These are phyloP conservation scores for Pyrus communis DNA, from an alignment of 306 rosid species.

Conservation along the genomic window DNA sequence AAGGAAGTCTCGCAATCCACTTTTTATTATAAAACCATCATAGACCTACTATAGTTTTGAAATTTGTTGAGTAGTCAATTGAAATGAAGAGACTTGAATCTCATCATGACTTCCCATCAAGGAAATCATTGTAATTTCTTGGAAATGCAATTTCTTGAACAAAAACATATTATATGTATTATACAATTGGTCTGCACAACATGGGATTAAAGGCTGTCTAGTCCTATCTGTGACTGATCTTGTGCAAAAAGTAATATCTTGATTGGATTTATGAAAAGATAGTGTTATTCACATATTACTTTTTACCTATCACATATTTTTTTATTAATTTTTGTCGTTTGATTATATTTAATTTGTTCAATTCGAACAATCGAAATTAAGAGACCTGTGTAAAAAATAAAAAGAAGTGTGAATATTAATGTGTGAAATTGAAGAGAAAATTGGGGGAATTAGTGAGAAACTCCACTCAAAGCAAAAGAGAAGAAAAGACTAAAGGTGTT, in stretches of 20 bases:
- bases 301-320: too few species aligned
- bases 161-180: neutral
- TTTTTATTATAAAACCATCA: neutral
- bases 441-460: neutral
- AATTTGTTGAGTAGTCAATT: neutral
- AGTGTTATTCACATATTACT: accelerated
- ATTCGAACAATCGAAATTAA: too few species aligned
- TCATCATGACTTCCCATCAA: neutral
- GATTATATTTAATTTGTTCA: too few species aligned
- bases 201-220: constrained; percentile 1
- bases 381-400: too few species aligned
- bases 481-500: constrained; percentile 4
- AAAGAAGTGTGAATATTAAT: too few species aligned
- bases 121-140: constrained; percentile 7
- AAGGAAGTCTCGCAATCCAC: accelerated
- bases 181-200: neutral
- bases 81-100: neutral
- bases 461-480: constrained; percentile 11
- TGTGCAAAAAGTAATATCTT: neutral
- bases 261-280: neutral
- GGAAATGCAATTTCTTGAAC: neutral
- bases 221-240: neutral
- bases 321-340: too few species aligned
- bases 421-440: constrained; percentile 8
- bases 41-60: neutral